Base-by-base conservation (phyloP, 257 asterid species). In the Dorcoceras hygrometricum region DNA sequence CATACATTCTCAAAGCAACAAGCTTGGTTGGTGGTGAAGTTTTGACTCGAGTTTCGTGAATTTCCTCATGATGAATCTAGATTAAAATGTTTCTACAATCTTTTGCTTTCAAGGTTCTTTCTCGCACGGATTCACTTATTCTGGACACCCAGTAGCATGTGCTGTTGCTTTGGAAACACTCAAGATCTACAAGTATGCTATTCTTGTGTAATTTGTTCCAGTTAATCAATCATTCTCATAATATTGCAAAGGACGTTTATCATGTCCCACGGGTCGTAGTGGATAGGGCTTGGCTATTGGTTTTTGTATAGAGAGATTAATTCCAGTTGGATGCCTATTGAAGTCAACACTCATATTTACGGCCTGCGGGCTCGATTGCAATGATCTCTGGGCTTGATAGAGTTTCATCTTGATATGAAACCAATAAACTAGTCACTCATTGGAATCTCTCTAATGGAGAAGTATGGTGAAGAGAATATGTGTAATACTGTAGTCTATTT, bases 111-210 rank as follows among this genome's bases (percentile, higher is more conserved):
- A 63, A 93, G 99, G 99, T 66, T 53, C 84, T 54, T 90, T 93
- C 78, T 85, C 96, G 27, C 99, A 93, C 72, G 99, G 99, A 76
- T 93, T 93, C 79, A 93, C 99, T n/a, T 90, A 88, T 71, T 90
- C 99, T 26, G 99, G 99, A 39, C 99, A 93, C 75, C 99, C 99
- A 8, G 99, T 93, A 54, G 8, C 99, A 7, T 93, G 99, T 67
- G 96, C 99, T 39, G 99, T 93, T 76, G 99, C 99, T 63, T 55
- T 93, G 78, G 97, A 93, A 80, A 67, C 99, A 34, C 77, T 93
- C 78, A 90, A 73, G 84, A 88, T 93, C 63, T 93, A 93, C 84
- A 83, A 90, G 99, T 93, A 84, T 23, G 89, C 69, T 58, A 6
- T 31, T 66, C 58, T 34, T 28, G 2, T 43, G 19, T 43, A 25